Evolutionary conservation across 179 eudicot genomes (phyloP), one percentile per base, ranked within the genome.

Genomic region (Sideroxylon spinosum): DNA sequence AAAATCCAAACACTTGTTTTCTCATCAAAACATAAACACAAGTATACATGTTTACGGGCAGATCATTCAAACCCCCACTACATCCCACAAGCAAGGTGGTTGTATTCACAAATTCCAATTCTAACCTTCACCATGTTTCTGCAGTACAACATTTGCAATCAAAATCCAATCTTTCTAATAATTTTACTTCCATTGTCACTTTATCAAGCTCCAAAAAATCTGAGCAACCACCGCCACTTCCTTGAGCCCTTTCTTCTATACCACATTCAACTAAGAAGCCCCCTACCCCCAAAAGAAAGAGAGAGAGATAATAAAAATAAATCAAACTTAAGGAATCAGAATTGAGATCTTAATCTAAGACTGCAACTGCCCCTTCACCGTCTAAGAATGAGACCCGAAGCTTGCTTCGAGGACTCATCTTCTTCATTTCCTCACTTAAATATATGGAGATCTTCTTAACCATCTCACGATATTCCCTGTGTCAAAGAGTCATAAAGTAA

Each of bases 381-480:
- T 88, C 91, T 22, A 73, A 59, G n/a, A 85, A 81, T 59, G 87
- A 79, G 44, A 81, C 50, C 9, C 81, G 72, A 19, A 88, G 76
- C 85, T 77, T 87, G 83, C 78, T 68, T 37, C 76, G 86, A 0
- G 86, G 79, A 77, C 68, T 81, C 92, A 89, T 77, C 77, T 89
- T 93, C 89, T 91, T 91, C 86, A 90, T 93, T 66, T 93, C 94
- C 22, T 87, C 90, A 8, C 72, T 85, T 1, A 92, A 57, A 73
- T 79, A 89, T 56, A 91, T 93, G 74, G 79, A 87, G 32, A 93
- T 93, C 85, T 88, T 93, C 80, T 75, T 83, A n/a, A 79, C 97
- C 90, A 93, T 91, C 79, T 84, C 86, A 82, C 91, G 80, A 53
- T 91, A 93, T 57, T 90, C 98, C 85, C 98, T 93, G 84, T 28